phyloP scores from a whole-genome alignment of 495 filamentous ascomycete species.

The Halenospora varia region DNA sequence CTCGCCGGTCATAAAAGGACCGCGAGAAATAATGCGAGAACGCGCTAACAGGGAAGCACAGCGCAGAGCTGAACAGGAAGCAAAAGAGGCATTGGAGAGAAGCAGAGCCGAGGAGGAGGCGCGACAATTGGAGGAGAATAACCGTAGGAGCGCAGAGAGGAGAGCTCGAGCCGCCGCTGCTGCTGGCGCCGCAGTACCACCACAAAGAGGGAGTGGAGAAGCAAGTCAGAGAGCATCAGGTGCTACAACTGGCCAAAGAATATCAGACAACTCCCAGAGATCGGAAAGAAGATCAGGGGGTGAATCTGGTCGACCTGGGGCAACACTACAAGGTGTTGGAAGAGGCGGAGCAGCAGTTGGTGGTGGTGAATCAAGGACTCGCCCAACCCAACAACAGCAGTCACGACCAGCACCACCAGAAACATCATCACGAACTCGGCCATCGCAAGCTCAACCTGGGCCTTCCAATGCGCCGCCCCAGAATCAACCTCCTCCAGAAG shows the following conservation, averaged over 20 bases:
- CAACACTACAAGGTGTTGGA: constrained; percentile 19
- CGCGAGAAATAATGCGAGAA: constrained; percentile 73
- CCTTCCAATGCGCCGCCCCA: constrained; percentile 17
- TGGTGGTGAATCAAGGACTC: constrained; percentile 22
- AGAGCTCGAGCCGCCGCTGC: constrained; percentile 58
- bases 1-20: constrained; percentile 51
- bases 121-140: constrained; percentile 49
- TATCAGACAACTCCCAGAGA: constrained; percentile 24
- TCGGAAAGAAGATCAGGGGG: constrained; percentile 22
- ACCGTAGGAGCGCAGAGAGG: constrained; percentile 39
- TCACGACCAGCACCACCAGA: constrained; percentile 26
- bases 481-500: neutral
- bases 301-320: constrained; percentile 1
- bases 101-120: constrained; percentile 51
- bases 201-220: constrained; percentile 17
- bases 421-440: constrained; percentile 18
- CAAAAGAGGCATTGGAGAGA: constrained; percentile 38
- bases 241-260: constrained; percentile 20
- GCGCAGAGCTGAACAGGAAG: constrained; percentile 53
- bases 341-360: constrained; percentile 21
- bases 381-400: constrained; percentile 28
- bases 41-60: constrained; percentile 64
- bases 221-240: constrained; percentile 15
- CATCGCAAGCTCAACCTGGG: constrained; percentile 16
- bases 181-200: too few species aligned